These are phyloP conservation scores for Penicillium concentricum DNA, from an alignment of 2,329 filamentous ascomycete genomes.

Conservation along the genomic window DNA sequence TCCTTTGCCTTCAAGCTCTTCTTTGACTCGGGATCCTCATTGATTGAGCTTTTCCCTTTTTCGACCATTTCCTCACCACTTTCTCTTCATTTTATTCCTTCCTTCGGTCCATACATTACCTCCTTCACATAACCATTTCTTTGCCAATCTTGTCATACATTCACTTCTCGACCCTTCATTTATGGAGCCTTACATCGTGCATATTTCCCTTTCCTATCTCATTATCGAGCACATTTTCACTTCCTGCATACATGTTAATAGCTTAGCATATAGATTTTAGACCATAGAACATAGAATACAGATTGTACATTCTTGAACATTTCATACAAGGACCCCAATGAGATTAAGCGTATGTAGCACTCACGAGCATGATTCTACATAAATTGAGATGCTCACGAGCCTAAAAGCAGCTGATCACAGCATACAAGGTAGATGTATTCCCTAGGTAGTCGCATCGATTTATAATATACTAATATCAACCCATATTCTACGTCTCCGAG, in stretches of 20 bases:
- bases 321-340: no score
- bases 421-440: background rate
- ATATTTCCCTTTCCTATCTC: background rate
- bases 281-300: background rate
- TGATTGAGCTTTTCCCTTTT: background rate
- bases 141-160: background rate
- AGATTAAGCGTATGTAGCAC: background rate
- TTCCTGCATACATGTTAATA: background rate
- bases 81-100: background rate
- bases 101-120: background rate
- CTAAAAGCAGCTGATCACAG: background rate
- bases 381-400: no score
- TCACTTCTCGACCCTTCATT: background rate
- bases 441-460: background rate
- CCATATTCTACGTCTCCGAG: background rate
- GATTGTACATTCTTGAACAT: background rate
- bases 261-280: background rate
- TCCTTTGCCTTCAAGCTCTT: background rate
- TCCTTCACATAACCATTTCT: background rate
- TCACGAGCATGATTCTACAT: background rate
- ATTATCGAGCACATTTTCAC: background rate
- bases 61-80: background rate
- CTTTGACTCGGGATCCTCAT: background rate
- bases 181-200: background rate
- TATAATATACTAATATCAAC: background rate